Percentiles rank a stretch among this genome's conserved stretches.
Evolutionary conservation across 2,329 filamentous ascomycete species (phyloP).

Genomic region (Neofusicoccum parvum): DNA sequence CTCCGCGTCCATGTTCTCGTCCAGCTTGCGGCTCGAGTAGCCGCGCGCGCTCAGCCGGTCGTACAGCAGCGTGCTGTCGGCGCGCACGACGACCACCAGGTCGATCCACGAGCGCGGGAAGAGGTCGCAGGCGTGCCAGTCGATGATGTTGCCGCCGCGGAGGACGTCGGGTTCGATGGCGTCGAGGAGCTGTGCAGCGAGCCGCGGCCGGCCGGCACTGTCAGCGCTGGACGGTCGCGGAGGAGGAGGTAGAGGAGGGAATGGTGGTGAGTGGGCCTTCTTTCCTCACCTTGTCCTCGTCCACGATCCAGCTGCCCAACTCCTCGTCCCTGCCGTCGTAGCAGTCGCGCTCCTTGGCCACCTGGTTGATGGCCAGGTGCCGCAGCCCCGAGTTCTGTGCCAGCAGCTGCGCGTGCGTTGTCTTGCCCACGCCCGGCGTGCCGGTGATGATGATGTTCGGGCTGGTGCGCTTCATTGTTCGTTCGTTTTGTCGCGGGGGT

Average conservation of each 20-base stretch:
- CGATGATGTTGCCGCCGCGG: conserved; percentile 80
- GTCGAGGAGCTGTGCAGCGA: conserved; percentile 68
- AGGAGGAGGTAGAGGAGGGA: no score
- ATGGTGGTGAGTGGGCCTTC: not conserved
- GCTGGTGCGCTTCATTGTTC: conserved; percentile 33
- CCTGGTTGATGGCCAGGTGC: conserved; percentile 85
- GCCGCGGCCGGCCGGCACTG: no score
- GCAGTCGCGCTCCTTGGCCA: conserved; percentile 86
- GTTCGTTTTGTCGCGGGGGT: not conserved
- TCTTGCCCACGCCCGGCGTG: conserved; percentile 95
- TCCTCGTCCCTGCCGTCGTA: conserved; percentile 88
- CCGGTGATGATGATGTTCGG: conserved; percentile 96
- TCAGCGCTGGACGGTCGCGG: no score
- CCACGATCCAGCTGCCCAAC: conserved; percentile 85
- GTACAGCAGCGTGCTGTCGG: conserved; percentile 77
- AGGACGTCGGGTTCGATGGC: conserved; percentile 79
- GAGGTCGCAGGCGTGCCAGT: conserved; percentile 97
- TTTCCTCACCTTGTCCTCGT: conserved; percentile 81
- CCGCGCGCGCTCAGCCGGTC: conserved; percentile 78
- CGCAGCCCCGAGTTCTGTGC: conserved; percentile 72
- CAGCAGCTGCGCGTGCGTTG: conserved; percentile 82
- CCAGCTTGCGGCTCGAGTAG: conserved; percentile 83
- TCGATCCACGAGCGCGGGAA: conserved; percentile 95
- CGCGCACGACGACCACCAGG: conserved; percentile 86
- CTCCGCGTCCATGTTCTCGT: conserved; percentile 95